These are phyloP conservation scores for Leccinum longicurvipes DNA, from an alignment of 768 basidiomycete species.

Conservation along the genomic window DNA sequence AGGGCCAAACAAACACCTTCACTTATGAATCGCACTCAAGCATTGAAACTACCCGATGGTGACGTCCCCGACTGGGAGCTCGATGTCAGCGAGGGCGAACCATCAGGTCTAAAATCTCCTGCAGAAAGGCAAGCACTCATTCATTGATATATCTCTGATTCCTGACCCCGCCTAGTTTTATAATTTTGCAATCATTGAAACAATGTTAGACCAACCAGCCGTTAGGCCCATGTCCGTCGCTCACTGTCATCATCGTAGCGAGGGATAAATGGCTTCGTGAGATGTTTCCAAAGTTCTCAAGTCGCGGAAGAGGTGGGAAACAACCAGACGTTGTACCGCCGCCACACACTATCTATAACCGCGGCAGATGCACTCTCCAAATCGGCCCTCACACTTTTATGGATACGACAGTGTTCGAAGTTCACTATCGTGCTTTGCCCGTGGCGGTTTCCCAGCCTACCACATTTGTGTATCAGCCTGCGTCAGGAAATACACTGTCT, in stretches of 20 bases:
- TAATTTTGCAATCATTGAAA: constrained; percentile 62
- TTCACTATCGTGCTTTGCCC: constrained; percentile 55
- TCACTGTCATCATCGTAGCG: constrained; percentile 40
- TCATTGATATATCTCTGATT: not conserved
- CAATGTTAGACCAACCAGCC: constrained; percentile 49
- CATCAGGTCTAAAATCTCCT: constrained; percentile 40
- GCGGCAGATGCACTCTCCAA: constrained; percentile 66
- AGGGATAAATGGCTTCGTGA: constrained; percentile 65
- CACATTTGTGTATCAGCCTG: constrained; percentile 28
- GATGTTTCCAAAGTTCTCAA: constrained; percentile 70
- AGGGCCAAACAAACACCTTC: constrained; percentile 28
- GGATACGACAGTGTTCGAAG: constrained; percentile 69
- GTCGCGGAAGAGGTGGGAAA: constrained; percentile 58
- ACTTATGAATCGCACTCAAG: constrained; percentile 25
- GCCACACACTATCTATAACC: constrained; percentile 60
- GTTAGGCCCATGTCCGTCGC: constrained; percentile 11
- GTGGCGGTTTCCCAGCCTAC: constrained; percentile 18
- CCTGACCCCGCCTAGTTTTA: constrained; percentile 40
- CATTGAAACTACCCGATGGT: constrained; percentile 51
- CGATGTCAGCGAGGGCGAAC: constrained; percentile 41
- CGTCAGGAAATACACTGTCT: constrained; percentile 22
- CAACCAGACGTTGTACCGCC: constrained; percentile 51
- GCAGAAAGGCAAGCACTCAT: constrained; percentile 51
- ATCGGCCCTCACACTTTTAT: constrained; percentile 75
- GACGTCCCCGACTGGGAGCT: constrained; percentile 59